These are phyloP conservation scores for Cercospora zeina DNA, from an alignment of 2,329 filamentous ascomycete genomes.

Conservation along the genomic window DNA sequence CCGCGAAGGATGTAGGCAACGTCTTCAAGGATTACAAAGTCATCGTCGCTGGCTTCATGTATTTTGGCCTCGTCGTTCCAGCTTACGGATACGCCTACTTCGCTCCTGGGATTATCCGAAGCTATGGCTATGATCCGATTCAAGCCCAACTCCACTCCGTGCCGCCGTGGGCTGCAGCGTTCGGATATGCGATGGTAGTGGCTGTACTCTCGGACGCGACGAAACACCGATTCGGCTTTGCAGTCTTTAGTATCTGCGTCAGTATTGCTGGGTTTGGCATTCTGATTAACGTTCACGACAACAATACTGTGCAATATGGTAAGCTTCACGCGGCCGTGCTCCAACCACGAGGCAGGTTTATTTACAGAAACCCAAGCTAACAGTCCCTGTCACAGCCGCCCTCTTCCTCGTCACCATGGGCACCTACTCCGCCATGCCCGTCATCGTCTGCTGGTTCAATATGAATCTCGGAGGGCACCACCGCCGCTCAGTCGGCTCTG, in stretches of 20 bases:
- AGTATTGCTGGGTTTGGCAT: conserved; percentile 74
- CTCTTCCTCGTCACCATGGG: conserved; percentile 27
- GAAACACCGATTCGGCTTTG: conserved; percentile 73
- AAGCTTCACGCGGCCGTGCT: conserved; percentile 45
- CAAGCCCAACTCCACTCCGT: conserved; percentile 57
- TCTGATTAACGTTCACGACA: conserved; percentile 69
- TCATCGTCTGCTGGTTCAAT: conserved; percentile 82
- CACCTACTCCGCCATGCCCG: conserved; percentile 56
- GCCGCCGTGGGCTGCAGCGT: conserved; percentile 69
- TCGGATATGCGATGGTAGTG: conserved; percentile 73
- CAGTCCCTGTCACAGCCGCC: background rate
- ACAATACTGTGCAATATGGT: conserved; percentile 68
- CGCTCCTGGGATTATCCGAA: conserved; percentile 46
- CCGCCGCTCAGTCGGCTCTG: conserved; percentile 50
- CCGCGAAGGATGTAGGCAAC: conserved; percentile 45
- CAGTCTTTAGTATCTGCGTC: conserved; percentile 66
- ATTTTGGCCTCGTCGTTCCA: conserved; percentile 51
- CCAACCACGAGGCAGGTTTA: too few relatives aligned
- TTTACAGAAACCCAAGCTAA: background rate
- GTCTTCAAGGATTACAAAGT: conserved; percentile 55
- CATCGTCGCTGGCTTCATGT: conserved; percentile 54
- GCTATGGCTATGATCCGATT: conserved; percentile 55
- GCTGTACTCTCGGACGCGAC: conserved; percentile 71
- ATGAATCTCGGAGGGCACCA: conserved; percentile 80
- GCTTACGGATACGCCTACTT: conserved; percentile 43